Evolutionary conservation across 371 early-diverging fungal genomes (phyloP), one percentile per base, ranked within the genome.

Genomic region (Blakeslea trispora): DNA sequence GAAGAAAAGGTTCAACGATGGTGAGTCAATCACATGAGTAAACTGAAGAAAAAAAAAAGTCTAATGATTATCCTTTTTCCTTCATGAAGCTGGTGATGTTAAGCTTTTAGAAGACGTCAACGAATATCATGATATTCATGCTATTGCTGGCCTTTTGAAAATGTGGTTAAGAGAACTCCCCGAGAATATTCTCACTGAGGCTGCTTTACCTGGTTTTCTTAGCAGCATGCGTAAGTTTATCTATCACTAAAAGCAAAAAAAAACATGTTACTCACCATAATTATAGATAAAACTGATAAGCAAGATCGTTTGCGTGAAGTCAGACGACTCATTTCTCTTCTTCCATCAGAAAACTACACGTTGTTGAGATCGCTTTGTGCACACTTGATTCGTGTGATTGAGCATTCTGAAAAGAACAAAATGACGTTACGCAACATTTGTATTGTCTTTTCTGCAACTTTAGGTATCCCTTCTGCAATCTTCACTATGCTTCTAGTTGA

Each of bases 351-450:
- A 40, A 95, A 98, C 75, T 96, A 95, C 64, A 90, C 93, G 0
- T 77, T 95, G 19, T 75, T 98, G n/a, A 85, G 93, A 13, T 82
- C 88, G 0, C 72, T 98, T 44, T 90, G 90, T 2, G 91, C 91
- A 0, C 97, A 98, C 62, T 75, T 98, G 49, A 84, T 94, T 55
- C 82, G 91, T 17, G 84, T 98, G 47, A 93, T 94, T 13, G 88
- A 91, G 51, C 79, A 88, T 47, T 73, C 87, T 1, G 88, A 87
- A 18, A 68, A 80, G 32, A 98, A 96, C 83, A 92, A 90, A 74
- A 98, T 98, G 98, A 97, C 86, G 4, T 79, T 92, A 46, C 84
- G 92, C 15, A 97, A 97, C 72, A 85, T 98, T 28, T 92, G 94
- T 28, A 96, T 97, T 50, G 94, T 98, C 1, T 96, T 37, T 61